These are phyloP conservation scores for Medakamo hakoo DNA, from an alignment of 139 green algal genomes.

Conservation along the genomic window DNA sequence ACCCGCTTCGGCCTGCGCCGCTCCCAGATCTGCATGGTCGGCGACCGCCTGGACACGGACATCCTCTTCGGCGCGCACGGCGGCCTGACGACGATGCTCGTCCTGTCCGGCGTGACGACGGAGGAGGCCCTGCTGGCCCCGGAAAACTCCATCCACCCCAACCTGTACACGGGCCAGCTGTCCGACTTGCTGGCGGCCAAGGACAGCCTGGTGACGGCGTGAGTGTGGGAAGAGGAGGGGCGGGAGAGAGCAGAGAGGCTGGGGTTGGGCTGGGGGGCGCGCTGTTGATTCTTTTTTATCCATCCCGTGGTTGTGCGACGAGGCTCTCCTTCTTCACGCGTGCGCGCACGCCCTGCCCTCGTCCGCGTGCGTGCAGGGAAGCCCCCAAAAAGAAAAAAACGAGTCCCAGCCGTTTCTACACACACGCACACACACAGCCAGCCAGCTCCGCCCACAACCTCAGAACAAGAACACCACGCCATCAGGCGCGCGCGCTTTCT, in stretches of 20 bases:
- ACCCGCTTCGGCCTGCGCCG: slow-evolving; percentile 40
- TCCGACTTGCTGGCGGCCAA: slow-evolving; percentile 46
- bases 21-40: slow-evolving; percentile 96
- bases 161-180: slow-evolving; percentile 67
- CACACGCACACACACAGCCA: too few species aligned
- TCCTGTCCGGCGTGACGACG: slow-evolving; percentile 75
- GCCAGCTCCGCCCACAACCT: neutral
- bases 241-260: too few species aligned
- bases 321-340: neutral
- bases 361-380: too few species aligned
- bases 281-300: neutral
- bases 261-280: too few species aligned
- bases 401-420: too few species aligned
- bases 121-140: slow-evolving; percentile 62
- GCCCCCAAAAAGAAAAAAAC: too few species aligned
- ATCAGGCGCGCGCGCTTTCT: slow-evolving; percentile 71
- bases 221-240: neutral
- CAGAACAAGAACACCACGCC: slow-evolving; percentile 35
- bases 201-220: slow-evolving; percentile 5
- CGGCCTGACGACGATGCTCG: slow-evolving; percentile 74
- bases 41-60: slow-evolving; percentile 97
- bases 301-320: too few species aligned
- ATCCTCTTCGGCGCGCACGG: slow-evolving; percentile 96
- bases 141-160: slow-evolving; percentile 75
- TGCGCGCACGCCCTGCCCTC: neutral